A percentile compares a stretch with the other conserved stretches of the same genome.
Conservation (phyloP, 1,284 basidiomycete species). For the Ustilago sp. region DNA sequence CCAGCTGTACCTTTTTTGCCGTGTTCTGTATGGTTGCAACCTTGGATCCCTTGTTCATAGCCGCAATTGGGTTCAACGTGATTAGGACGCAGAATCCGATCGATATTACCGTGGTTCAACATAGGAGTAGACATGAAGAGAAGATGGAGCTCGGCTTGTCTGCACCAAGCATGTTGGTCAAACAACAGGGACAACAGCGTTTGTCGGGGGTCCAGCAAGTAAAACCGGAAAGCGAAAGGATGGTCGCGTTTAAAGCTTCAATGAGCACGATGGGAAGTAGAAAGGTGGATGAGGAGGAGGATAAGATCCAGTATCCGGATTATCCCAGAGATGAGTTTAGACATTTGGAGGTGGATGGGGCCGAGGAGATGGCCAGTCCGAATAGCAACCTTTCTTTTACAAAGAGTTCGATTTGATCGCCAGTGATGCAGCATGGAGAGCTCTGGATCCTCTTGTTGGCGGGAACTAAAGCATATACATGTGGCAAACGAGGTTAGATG, state of each 20-base stretch:
- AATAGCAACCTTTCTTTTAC: no score
- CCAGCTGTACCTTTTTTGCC: slow-evolving; percentile 19
- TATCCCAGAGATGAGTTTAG: no score
- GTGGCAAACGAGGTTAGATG: no score
- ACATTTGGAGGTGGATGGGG: no score
- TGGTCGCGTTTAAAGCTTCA: background rate
- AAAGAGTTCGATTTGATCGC: no score
- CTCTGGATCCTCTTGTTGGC: no score
- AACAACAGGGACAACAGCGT: background rate
- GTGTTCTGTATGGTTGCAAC: slow-evolving; percentile 24
- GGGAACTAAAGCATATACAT: no score
- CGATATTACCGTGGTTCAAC: slow-evolving; percentile 15
- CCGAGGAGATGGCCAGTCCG: no score
- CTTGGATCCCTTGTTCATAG: slow-evolving; percentile 35
- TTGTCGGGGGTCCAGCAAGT: background rate
- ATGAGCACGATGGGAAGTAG: background rate
- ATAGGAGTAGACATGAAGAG: slow-evolving; percentile 9
- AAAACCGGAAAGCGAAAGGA: background rate
- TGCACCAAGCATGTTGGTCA: background rate
- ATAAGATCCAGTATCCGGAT: no score
- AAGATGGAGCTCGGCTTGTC: background rate
- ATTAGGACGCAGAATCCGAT: slow-evolving; percentile 10
- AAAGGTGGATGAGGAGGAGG: background rate
- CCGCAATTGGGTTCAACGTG: slow-evolving; percentile 31
- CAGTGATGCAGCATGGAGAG: no score